Evolutionary conservation across 192 early-diverging fungal genomes (phyloP), one percentile per base, ranked within the genome.

Genomic region (Allomyces macrogynus): DNA sequence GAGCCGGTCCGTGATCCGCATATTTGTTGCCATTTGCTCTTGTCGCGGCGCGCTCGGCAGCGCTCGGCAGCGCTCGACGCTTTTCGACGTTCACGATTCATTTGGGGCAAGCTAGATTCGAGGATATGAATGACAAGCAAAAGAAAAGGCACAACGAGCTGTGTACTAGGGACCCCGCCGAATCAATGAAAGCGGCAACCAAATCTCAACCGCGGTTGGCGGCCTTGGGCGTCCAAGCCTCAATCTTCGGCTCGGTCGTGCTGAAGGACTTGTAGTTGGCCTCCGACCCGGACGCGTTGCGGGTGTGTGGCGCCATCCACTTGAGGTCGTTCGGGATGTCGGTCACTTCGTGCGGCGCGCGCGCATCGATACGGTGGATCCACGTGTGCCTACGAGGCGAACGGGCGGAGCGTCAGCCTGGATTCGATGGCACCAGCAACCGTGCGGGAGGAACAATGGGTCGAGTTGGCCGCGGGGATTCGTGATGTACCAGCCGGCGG

Each of bases 401-500:
- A 65, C 25, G 32, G 66, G 74, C 14, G 73, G 75, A 23, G 73
- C 71, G 42, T 66, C 60, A 67, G 74, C 73, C 61, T 67, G 66
- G 67, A 77, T 75, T 22, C 72, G 65, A 64, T 77, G 73, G 60
- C 74, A 63, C 69, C 75, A 68, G 63, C 65, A 74, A 71, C 75
- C 75, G 74, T n/a, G 65, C 43, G 8, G 18, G 49, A 20, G 20
- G n/a, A 14, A 57, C 40, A 25, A 7, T 12, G 11, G 8, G 62
- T 27, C 62, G 18, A 26, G 63, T 42, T 43, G 27, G 4, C 49
- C 7, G 9, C 11, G 57, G 24, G 20, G 32, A 1, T 32, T 1
- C 43, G 61, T 16, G 24, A 23, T 22, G 14, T 77, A 85, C 87
- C 87, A 89, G 73, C 82, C 82, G 62, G 87, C 77, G 24, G 86